These are phyloP conservation scores for Venturia effusa DNA, from an alignment of 2,329 filamentous ascomycete species.

Conservation along the genomic window DNA sequence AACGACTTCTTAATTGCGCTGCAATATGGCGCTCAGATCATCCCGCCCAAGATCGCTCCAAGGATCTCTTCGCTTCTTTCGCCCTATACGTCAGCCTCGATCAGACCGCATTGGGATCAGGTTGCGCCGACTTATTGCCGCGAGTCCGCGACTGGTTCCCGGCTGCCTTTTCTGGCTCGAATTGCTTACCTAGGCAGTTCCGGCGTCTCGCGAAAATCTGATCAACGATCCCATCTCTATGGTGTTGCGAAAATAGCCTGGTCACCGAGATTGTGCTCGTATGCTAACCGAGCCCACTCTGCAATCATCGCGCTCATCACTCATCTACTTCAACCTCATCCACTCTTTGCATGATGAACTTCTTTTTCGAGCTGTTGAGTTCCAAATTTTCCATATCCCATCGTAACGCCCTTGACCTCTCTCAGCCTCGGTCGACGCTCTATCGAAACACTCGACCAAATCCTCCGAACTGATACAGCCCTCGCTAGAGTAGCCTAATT, in stretches of 20 bases:
- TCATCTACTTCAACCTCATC: not conserved
- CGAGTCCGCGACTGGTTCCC: not conserved
- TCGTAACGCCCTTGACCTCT: too few species aligned
- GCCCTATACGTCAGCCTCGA: not conserved
- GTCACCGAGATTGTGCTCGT: not conserved
- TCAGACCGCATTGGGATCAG: not conserved
- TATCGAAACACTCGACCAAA: not conserved
- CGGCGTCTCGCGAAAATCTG: not conserved
- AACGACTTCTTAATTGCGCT: not conserved
- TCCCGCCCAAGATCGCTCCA: not conserved
- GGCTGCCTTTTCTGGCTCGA: not conserved
- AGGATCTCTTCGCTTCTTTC: not conserved
- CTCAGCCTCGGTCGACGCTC: not conserved
- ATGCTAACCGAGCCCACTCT: not conserved
- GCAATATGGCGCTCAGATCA: not conserved
- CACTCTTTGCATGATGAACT: not conserved
- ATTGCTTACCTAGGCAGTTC: not conserved
- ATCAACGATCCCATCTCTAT: not conserved
- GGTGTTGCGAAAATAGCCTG: not conserved
- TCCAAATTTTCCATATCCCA: not conserved
- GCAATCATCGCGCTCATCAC: not conserved
- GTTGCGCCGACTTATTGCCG: not conserved
- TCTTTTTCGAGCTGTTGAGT: not conserved
- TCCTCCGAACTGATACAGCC: not conserved
- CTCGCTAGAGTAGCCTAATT: not conserved